These are phyloP conservation scores for Aspergillus fijiensis DNA, from an alignment of 2,329 filamentous ascomycete genomes.

Conservation along the genomic window DNA sequence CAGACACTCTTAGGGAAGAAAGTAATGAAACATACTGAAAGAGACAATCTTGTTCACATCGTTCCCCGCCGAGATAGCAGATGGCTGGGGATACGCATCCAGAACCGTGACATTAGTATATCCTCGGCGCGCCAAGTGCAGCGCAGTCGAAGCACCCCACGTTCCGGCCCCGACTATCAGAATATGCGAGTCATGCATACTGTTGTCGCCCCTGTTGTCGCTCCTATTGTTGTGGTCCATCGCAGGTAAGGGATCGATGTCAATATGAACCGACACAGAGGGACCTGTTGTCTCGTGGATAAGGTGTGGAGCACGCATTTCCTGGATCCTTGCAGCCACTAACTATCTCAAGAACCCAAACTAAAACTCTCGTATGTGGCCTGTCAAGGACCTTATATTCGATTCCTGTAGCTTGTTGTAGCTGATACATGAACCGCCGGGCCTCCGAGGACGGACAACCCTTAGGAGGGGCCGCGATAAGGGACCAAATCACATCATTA, in stretches of 20 bases:
- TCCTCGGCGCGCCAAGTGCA: constrained; percentile 52
- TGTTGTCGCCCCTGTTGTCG: too few relatives aligned
- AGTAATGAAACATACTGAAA: constrained; percentile 12
- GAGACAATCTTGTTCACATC: constrained; percentile 52
- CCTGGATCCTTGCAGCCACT: not conserved
- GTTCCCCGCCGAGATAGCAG: constrained; percentile 50
- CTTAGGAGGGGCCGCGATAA: not conserved
- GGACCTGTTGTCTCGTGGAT: not conserved
- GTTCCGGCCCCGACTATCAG: constrained; percentile 53
- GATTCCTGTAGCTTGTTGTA: too few relatives aligned
- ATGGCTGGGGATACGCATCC: constrained; percentile 49
- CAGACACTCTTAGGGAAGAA: not conserved
- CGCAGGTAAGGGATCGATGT: not conserved
- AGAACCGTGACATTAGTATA: constrained; percentile 52
- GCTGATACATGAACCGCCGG: not conserved
- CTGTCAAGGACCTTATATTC: not conserved
- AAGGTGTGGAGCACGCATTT: not conserved
- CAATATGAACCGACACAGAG: constrained; percentile 1
- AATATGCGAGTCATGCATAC: constrained; percentile 17
- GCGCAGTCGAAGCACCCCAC: constrained; percentile 54
- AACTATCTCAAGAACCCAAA: too few relatives aligned
- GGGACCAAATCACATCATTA: not conserved
- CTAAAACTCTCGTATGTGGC: not conserved
- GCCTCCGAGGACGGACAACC: not conserved
- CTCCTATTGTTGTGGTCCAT: not conserved